A percentile compares a stretch with the other conserved stretches of the same genome.
Evolutionary conservation across 116 monocot genomes (phyloP).

Genomic region (Dioscorea cayenensis): DNA sequence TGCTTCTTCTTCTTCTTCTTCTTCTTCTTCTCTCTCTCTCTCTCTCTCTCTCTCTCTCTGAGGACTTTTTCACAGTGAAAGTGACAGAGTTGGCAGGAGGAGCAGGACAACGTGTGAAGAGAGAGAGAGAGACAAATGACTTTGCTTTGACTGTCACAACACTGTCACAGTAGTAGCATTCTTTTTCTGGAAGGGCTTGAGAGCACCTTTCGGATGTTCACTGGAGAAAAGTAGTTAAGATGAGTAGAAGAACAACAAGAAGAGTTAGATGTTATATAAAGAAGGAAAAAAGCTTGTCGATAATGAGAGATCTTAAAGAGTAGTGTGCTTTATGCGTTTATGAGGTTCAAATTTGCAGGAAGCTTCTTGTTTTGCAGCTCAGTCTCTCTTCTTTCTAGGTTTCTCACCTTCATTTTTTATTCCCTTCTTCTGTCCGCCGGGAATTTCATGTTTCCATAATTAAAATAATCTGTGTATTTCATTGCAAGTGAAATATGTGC

Average conservation of each 20-base stretch:
- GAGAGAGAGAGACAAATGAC: not conserved
- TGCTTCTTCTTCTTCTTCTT: not conserved
- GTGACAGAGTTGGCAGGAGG: conserved; percentile 12
- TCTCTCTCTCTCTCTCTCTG: not conserved
- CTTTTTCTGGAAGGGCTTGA: not conserved
- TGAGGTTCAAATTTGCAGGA: not conserved
- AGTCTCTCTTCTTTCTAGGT: not conserved
- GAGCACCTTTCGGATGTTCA: conserved; percentile 1
- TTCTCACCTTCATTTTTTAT: not conserved
- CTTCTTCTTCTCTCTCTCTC: not conserved
- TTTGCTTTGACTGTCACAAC: not conserved
- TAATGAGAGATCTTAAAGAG: not conserved
- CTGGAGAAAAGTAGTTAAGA: not conserved
- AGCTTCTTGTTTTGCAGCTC: not conserved
- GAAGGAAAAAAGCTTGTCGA: not conserved
- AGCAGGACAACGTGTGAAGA: conserved; percentile 7
- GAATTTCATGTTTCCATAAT: not conserved
- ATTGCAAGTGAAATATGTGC: not conserved
- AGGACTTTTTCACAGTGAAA: conserved; percentile 1
- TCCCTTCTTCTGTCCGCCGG: not conserved
- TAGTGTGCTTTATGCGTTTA: not conserved
- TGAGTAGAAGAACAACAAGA: not conserved
- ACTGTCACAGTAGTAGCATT: not conserved
- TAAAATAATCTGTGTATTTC: not conserved
- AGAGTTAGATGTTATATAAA: not conserved